These are phyloP conservation scores for Metarhizium album DNA, from an alignment of 2,329 filamentous ascomycete species.

Conservation along the genomic window DNA sequence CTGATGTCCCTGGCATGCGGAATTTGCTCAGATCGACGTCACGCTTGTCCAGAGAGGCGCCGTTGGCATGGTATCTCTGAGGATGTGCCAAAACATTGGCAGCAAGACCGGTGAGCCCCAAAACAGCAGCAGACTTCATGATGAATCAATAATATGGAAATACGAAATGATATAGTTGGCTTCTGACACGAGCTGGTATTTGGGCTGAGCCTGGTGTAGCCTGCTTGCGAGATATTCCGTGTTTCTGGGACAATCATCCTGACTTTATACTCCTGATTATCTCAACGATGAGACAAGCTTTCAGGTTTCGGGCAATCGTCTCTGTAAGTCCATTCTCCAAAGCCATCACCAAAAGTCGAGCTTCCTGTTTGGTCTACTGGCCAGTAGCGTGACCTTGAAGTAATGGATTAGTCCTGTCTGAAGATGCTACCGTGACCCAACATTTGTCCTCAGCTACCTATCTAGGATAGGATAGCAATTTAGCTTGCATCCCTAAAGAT, in stretches of 20 bases:
- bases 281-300: not conserved
- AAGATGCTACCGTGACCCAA: not conserved
- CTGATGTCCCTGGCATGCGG: constrained; percentile 19
- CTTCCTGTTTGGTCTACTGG: constrained; percentile 6
- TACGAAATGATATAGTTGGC: not conserved
- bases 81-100: constrained; percentile 22
- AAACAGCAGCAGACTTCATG: constrained; percentile 23
- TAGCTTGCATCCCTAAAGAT: not conserved
- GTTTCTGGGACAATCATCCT: not conserved
- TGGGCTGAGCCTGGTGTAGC: not conserved
- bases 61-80: constrained; percentile 14
- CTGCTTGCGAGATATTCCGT: not conserved
- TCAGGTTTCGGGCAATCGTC: not conserved
- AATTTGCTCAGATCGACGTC: constrained; percentile 23
- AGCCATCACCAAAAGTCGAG: not conserved
- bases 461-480: not conserved
- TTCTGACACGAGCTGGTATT: not conserved
- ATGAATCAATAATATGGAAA: not conserved
- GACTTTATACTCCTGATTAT: not conserved
- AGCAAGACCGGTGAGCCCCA: constrained; percentile 24
- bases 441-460: not conserved
- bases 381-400: constrained; percentile 1
- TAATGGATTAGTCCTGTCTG: not conserved
- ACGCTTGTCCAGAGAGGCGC: constrained; percentile 15
- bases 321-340: not conserved